These are phyloP conservation scores for Hypoxylon sp. DNA, from an alignment of 2,329 filamentous ascomycete genomes.

Conservation along the genomic window DNA sequence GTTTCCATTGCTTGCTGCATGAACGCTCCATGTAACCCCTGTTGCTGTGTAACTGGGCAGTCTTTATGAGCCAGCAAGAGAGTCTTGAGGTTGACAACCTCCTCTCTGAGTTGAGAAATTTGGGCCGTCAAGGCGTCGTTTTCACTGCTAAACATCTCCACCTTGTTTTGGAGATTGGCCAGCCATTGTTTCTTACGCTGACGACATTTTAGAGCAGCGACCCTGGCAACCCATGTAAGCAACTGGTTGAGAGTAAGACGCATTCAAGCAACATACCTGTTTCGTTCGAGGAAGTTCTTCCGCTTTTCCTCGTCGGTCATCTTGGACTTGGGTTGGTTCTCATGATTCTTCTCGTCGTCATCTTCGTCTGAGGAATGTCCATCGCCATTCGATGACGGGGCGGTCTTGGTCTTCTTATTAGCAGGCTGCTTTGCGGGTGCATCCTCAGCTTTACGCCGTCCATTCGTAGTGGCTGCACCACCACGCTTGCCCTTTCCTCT, in stretches of 20 bases:
- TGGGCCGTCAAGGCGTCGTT: constrained; percentile 89
- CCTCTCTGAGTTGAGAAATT: constrained; percentile 86
- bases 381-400: constrained; percentile 52
- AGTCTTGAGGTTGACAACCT: constrained; percentile 95
- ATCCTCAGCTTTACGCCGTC: constrained; percentile 83
- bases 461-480: constrained; percentile 63
- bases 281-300: constrained; percentile 96
- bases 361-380: constrained; percentile 67
- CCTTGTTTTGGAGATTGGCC: constrained; percentile 91
- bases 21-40: constrained; percentile 73
- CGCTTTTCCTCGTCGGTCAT: constrained; percentile 99
- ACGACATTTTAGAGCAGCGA: constrained; percentile 95
- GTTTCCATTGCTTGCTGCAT: constrained; percentile 69
- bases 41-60: constrained; percentile 90
- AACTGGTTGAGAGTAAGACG: not conserved
- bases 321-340: constrained; percentile 75
- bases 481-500: constrained; percentile 79
- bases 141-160: constrained; percentile 91
- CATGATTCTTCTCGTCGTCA: constrained; percentile 63
- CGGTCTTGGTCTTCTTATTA: constrained; percentile 77
- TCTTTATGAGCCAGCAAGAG: constrained; percentile 94
- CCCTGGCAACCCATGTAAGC: constrained; percentile 66
- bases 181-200: constrained; percentile 99
- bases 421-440: constrained; percentile 70
- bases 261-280: constrained; percentile 73